phyloP scores from a whole-genome alignment of 2,329 filamentous ascomycete species.

The Aureobasidium sp. region DNA sequence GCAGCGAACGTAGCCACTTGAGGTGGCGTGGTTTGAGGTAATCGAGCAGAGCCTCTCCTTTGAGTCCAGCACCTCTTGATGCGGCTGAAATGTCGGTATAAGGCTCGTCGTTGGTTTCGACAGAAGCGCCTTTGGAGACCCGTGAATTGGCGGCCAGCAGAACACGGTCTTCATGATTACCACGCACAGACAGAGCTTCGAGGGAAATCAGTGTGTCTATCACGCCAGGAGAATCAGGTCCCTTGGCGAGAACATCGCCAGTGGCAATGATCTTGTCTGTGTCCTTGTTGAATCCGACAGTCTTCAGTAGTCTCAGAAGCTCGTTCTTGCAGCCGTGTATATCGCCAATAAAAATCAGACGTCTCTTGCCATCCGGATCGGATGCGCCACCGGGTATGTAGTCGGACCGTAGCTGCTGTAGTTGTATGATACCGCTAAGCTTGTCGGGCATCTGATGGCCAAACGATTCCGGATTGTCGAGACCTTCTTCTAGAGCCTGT shows the following conservation, averaged over 20 bases:
- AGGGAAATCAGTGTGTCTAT: constrained; percentile 65
- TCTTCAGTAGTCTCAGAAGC: constrained; percentile 53
- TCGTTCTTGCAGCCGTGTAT: constrained; percentile 79
- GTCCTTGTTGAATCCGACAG: constrained; percentile 53
- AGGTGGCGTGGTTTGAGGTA: constrained; percentile 23
- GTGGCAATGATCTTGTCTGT: constrained; percentile 68
- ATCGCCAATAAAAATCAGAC: constrained; percentile 79
- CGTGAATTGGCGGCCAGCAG: constrained; percentile 42
- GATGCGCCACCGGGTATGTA: constrained; percentile 26
- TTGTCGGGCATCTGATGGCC: constrained; percentile 18
- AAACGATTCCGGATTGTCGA: constrained; percentile 24
- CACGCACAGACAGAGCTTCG: constrained; percentile 73
- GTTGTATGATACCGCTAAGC: constrained; percentile 37
- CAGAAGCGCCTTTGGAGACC: background rate
- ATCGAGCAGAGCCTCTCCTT: constrained; percentile 6
- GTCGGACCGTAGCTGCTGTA: constrained; percentile 41
- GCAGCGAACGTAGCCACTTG: constrained; percentile 26
- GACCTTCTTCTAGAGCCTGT: constrained; percentile 27
- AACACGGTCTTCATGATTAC: constrained; percentile 86
- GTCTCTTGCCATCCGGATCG: constrained; percentile 35
- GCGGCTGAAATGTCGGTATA: background rate
- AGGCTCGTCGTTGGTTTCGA: constrained; percentile 8
- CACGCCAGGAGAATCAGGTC: constrained; percentile 72
- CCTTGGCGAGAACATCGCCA: constrained; percentile 78
- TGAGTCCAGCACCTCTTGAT: constrained; percentile 6